Conservation (phyloP, 2,329 filamentous ascomycete species). For the Scleromitrula shiraiana region DNA sequence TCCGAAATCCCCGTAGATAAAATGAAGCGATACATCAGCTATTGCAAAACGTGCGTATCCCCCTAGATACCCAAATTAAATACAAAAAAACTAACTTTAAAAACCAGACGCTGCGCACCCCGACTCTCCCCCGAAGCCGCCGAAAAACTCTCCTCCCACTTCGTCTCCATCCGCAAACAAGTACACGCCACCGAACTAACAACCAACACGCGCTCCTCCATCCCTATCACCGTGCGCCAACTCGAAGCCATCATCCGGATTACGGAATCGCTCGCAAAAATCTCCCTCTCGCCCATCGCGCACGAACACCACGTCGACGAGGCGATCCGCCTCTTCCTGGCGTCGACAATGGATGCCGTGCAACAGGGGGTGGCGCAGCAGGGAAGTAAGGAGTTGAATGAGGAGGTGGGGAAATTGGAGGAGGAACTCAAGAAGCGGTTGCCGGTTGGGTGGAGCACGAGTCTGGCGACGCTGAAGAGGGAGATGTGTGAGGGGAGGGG, state of each 20-base stretch:
- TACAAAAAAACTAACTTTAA: slow-evolving; percentile 5
- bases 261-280: slow-evolving; percentile 88
- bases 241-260: slow-evolving; percentile 96
- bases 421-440: slow-evolving; percentile 79
- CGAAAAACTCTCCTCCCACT: slow-evolving; percentile 94
- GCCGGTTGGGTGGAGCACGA: slow-evolving; percentile 94
- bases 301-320: slow-evolving; percentile 92
- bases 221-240: slow-evolving; percentile 95
- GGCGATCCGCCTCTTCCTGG: slow-evolving; percentile 92
- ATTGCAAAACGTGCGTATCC: slow-evolving; percentile 76
- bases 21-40: slow-evolving; percentile 95
- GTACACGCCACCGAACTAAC: slow-evolving; percentile 87
- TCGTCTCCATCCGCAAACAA: slow-evolving; percentile 90
- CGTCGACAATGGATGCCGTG: slow-evolving; percentile 95
- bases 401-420: slow-evolving; percentile 81
- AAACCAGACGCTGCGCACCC: slow-evolving; percentile 75
- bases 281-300: slow-evolving; percentile 77
- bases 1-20: slow-evolving; percentile 91
- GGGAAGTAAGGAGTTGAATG: slow-evolving; percentile 81
- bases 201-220: slow-evolving; percentile 82
- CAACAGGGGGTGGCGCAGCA: slow-evolving; percentile 72
- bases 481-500: slow-evolving; percentile 91
- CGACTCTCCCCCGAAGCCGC: slow-evolving; percentile 83
- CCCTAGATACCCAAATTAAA: neutral
- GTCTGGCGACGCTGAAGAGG: slow-evolving; percentile 71